Evolutionary conservation across 768 basidiomycete species (phyloP).

Genomic region (Russula virescens): DNA sequence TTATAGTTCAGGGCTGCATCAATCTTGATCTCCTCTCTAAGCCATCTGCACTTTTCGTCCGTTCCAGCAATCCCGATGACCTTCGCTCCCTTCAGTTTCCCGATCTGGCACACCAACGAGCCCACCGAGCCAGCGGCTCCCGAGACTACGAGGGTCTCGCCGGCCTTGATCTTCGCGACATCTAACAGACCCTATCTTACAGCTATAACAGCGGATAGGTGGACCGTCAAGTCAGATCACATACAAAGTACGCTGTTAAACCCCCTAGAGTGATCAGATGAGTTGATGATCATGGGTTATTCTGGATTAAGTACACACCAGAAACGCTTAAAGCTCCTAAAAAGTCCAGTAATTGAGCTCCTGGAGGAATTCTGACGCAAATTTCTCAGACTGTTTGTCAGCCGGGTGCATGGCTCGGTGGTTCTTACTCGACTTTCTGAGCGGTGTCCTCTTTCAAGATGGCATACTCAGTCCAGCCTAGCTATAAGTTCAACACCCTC

Average conservation of each 20-base stretch:
- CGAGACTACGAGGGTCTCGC: constrained; percentile 81
- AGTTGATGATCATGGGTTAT: background rate
- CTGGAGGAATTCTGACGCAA: constrained; percentile 47
- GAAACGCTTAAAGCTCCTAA: constrained; percentile 71
- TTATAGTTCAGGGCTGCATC: constrained; percentile 88
- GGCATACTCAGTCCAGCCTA: constrained; percentile 77
- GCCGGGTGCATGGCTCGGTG: background rate
- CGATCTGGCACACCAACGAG: constrained; percentile 77
- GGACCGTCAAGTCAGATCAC: constrained; percentile 23
- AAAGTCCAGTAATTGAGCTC: constrained; percentile 66
- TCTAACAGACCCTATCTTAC: constrained; percentile 67
- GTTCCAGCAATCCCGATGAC: constrained; percentile 89
- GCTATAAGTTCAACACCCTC: background rate
- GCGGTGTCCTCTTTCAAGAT: constrained; percentile 50
- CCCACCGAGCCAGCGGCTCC: constrained; percentile 92
- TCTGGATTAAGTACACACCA: constrained; percentile 40
- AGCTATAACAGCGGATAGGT: constrained; percentile 7
- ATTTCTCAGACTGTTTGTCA: background rate
- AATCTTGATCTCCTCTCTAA: constrained; percentile 78
- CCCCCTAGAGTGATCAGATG: constrained; percentile 38
- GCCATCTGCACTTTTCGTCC: constrained; percentile 77
- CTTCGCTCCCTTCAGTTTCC: constrained; percentile 68
- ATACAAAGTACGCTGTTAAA: constrained; percentile 85
- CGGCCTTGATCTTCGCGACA: constrained; percentile 71
- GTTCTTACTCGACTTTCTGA: constrained; percentile 50